Percentiles rank a stretch among this genome's conserved stretches.
phyloP scores from a whole-genome alignment of 345 rosid genomes.

The Erysimum cheiranthoides region DNA sequence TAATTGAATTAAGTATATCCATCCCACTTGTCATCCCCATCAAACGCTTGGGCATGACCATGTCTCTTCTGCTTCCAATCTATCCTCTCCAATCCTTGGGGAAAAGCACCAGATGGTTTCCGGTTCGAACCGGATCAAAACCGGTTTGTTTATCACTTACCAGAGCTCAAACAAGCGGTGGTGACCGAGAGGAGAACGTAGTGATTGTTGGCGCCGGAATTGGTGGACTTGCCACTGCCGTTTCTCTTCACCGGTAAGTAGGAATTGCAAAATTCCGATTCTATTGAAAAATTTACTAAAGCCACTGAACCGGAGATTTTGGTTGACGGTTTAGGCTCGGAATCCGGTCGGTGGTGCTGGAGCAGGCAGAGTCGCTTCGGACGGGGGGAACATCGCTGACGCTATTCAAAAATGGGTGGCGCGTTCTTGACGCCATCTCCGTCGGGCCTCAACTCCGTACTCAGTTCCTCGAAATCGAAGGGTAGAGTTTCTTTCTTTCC shows the following conservation, averaged over 20 bases:
- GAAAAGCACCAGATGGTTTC: slow-evolving; percentile 32
- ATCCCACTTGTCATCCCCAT: background rate
- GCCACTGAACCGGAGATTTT: slow-evolving; percentile 15
- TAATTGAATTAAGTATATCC: slow-evolving; percentile 2
- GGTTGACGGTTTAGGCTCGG: slow-evolving; percentile 60
- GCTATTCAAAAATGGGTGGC: slow-evolving; percentile 95
- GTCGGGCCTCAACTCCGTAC: slow-evolving; percentile 75
- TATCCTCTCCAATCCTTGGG: slow-evolving; percentile 37
- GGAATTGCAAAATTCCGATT: background rate
- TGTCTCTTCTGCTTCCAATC: slow-evolving; percentile 48
- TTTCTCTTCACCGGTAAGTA: slow-evolving; percentile 73
- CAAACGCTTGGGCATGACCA: slow-evolving; percentile 37
- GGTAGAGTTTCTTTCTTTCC: slow-evolving; percentile 52
- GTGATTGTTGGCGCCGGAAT: slow-evolving; percentile 89
- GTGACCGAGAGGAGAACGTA: slow-evolving; percentile 56
- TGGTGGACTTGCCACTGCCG: slow-evolving; percentile 90
- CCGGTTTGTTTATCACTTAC: slow-evolving; percentile 31
- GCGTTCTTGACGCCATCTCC: slow-evolving; percentile 85
- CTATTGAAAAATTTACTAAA: background rate
- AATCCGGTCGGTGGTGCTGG: slow-evolving; percentile 76
- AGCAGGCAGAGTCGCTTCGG: slow-evolving; percentile 86
- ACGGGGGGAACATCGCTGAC: slow-evolving; percentile 91
- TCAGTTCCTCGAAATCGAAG: slow-evolving; percentile 84
- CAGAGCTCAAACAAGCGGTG: slow-evolving; percentile 43
- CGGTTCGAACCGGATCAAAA: slow-evolving; percentile 43